Evolutionary conservation across 129 eudicot species (phyloP).

Genomic region (Tagetes erecta): DNA sequence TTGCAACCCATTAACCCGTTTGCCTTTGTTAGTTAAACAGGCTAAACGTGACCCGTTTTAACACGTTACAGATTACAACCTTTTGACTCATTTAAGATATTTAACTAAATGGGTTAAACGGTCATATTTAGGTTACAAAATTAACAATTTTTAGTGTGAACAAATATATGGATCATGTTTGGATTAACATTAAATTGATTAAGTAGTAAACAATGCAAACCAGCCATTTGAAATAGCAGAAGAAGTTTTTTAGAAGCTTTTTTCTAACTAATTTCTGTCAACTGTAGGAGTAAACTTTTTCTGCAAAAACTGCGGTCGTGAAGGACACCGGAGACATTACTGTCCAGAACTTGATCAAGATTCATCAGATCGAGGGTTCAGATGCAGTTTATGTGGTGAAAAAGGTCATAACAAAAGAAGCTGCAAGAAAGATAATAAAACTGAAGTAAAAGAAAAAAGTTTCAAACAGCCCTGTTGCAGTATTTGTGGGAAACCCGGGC

Average conservation of each 20-base stretch:
- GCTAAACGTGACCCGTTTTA: background rate
- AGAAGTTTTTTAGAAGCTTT: background rate
- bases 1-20: background rate
- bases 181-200: too few relatives aligned
- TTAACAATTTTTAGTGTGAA: too few relatives aligned
- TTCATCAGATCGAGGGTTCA: slow-evolving; percentile 46
- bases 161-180: too few relatives aligned
- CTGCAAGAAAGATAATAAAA: slow-evolving; percentile 45
- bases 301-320: slow-evolving; percentile 73
- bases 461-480: slow-evolving; percentile 50
- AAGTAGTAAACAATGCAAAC: background rate
- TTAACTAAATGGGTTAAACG: too few relatives aligned
- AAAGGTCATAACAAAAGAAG: slow-evolving; percentile 86
- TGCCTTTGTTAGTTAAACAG: background rate
- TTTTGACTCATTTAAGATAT: too few relatives aligned
- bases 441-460: slow-evolving; percentile 14
- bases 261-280: background rate
- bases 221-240: background rate
- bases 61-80: too few relatives aligned
- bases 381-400: slow-evolving; percentile 68
- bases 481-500: slow-evolving; percentile 62
- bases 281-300: slow-evolving; percentile 65
- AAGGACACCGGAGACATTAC: slow-evolving; percentile 83
- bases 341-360: slow-evolving; percentile 62
- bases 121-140: too few relatives aligned